Evolutionary conservation across 2,329 filamentous ascomycete genomes (phyloP).

Genomic region (Phaeoacremonium minimum): DNA sequence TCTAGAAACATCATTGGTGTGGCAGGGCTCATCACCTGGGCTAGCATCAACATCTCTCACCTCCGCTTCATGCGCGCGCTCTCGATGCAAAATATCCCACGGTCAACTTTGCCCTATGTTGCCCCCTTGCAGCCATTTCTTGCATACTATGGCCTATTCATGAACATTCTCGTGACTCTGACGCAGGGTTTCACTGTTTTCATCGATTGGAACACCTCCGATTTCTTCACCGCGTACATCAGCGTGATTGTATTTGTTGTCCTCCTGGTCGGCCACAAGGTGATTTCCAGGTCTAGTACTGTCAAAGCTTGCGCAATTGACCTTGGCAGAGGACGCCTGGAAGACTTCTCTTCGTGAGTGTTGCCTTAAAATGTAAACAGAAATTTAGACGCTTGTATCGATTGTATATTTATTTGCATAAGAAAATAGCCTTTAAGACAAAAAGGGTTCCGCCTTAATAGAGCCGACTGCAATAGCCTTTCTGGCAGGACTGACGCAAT

Average conservation of each 20-base stretch:
- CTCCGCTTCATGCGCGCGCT: slow-evolving; percentile 62
- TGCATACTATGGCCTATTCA: slow-evolving; percentile 62
- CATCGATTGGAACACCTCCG: slow-evolving; percentile 54
- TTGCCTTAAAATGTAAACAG: no score
- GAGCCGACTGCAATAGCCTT: no score
- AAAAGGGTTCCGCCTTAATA: no score
- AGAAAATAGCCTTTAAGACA: no score
- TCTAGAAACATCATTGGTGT: slow-evolving; percentile 68
- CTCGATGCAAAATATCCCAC: slow-evolving; percentile 49
- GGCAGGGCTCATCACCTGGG: slow-evolving; percentile 68
- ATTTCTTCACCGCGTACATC: slow-evolving; percentile 63
- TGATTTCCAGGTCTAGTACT: slow-evolving; percentile 23
- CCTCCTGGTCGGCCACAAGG: slow-evolving; percentile 58
- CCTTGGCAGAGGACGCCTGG: slow-evolving; percentile 13
- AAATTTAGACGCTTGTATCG: no score
- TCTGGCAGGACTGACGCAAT: no score
- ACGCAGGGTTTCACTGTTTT: slow-evolving; percentile 69
- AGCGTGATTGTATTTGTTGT: slow-evolving; percentile 60
- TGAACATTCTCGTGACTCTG: slow-evolving; percentile 59
- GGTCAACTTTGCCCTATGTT: slow-evolving; percentile 54
- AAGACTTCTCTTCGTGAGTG: no score
- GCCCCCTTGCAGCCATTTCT: slow-evolving; percentile 61
- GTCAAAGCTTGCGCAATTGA: slow-evolving; percentile 16
- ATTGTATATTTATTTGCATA: no score
- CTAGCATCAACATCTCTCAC: slow-evolving; percentile 60